A percentile compares a stretch with the other conserved stretches of the same genome.
Evolutionary conservation across 495 filamentous ascomycete genomes (phyloP).

Genomic region (Pyronema omphalodes): DNA sequence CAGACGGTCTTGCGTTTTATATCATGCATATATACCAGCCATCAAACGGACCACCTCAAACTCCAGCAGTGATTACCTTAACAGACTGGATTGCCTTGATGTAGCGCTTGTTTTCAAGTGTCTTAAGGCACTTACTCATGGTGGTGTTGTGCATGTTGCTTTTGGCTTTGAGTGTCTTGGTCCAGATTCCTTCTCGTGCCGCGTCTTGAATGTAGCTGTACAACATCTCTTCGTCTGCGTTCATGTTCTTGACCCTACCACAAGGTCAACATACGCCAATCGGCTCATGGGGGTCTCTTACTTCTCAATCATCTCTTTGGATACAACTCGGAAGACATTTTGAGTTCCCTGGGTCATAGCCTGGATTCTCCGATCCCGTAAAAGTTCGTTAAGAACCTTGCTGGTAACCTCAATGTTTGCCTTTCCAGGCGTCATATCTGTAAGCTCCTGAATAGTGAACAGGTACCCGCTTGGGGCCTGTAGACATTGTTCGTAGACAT

Average conservation of each 20-base stretch:
- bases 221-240: conserved; percentile 53
- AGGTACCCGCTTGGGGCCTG: conserved; percentile 21
- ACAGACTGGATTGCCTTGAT: conserved; percentile 42
- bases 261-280: not conserved
- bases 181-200: conserved; percentile 71
- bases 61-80: conserved; percentile 18
- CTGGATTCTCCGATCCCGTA: conserved; percentile 12
- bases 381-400: conserved; percentile 19
- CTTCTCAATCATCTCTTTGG: conserved; percentile 22
- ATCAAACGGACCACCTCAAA: not conserved
- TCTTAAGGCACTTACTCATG: conserved; percentile 56
- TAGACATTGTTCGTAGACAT: conserved; percentile 25
- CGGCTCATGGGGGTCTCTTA: not conserved
- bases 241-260: conserved; percentile 22
- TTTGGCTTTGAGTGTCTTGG: conserved; percentile 52
- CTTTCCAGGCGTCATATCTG: conserved; percentile 17
- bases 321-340: conserved; percentile 17
- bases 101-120: conserved; percentile 45
- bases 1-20: conserved; percentile 10
- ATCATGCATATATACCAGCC: not conserved
- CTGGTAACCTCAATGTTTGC: conserved; percentile 16
- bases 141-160: conserved; percentile 63
- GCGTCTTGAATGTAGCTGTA: conserved; percentile 73
- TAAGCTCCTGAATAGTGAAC: conserved; percentile 20
- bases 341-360: conserved; percentile 17